These are phyloP conservation scores for Sordariomycetes sp. DNA, from an alignment of 2,329 filamentous ascomycete genomes.

Conservation along the genomic window DNA sequence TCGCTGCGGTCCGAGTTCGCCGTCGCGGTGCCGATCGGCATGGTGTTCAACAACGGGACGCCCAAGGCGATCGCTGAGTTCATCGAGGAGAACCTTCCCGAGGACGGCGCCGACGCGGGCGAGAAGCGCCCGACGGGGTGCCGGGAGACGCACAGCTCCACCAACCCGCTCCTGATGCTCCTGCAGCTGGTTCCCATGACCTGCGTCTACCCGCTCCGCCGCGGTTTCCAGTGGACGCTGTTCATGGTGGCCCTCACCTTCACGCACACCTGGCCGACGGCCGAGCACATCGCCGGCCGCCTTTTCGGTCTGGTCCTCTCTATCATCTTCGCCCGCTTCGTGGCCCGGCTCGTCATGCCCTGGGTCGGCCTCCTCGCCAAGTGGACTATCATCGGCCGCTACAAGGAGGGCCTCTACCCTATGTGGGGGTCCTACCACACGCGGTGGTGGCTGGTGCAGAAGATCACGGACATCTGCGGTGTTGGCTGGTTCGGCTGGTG, in stretches of 20 bases:
- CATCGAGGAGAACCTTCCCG: slow-evolving; percentile 20
- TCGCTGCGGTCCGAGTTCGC: slow-evolving; percentile 36
- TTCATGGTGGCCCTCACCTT: slow-evolving; percentile 36
- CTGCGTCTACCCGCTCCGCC: slow-evolving; percentile 37
- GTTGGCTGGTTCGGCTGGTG: slow-evolving; percentile 31
- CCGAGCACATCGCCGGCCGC: slow-evolving; percentile 27
- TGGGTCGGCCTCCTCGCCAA: slow-evolving; percentile 38
- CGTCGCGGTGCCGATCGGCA: slow-evolving; percentile 35
- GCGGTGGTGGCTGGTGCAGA: slow-evolving; percentile 47
- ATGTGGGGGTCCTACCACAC: slow-evolving; percentile 51
- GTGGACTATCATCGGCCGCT: slow-evolving; percentile 43
- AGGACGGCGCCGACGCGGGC: slow-evolving; percentile 1
- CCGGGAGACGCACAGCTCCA: slow-evolving; percentile 33
- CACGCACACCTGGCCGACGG: slow-evolving; percentile 26
- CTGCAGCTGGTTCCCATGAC: slow-evolving; percentile 38
- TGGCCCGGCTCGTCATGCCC: slow-evolving; percentile 28
- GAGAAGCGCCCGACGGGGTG: slow-evolving; percentile 18
- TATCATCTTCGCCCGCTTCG: slow-evolving; percentile 28
- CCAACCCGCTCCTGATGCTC: slow-evolving; percentile 33
- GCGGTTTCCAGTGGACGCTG: slow-evolving; percentile 39
- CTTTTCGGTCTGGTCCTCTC: slow-evolving; percentile 35
- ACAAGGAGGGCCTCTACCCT: slow-evolving; percentile 41
- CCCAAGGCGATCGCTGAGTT: slow-evolving; percentile 26
- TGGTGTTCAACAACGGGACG: slow-evolving; percentile 37
- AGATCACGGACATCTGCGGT: slow-evolving; percentile 36